These are phyloP conservation scores for Boletus barrowsii DNA, from an alignment of 768 basidiomycete species.

Conservation along the genomic window DNA sequence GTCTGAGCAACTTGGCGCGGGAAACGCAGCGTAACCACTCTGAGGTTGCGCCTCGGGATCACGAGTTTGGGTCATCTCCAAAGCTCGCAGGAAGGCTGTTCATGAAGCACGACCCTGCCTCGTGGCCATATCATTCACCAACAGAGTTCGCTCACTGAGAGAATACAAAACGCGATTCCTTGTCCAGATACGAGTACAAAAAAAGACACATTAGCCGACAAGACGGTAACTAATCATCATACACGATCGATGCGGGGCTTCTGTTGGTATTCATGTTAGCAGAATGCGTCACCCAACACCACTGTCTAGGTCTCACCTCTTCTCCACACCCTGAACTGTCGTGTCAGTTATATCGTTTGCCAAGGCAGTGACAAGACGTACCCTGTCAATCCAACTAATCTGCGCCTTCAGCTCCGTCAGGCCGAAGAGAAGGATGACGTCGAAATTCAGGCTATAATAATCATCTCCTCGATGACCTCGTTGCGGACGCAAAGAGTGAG, in stretches of 20 bases:
- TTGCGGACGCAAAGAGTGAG: not conserved
- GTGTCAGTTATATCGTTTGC: not conserved
- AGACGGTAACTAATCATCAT: conserved; percentile 7
- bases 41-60: no score
- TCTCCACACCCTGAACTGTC: conserved; percentile 14
- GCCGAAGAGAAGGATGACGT: conserved; percentile 40
- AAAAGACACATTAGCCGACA: no score
- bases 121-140: no score
- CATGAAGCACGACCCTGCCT: no score
- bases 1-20: no score
- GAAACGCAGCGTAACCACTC: no score
- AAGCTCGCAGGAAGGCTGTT: no score
- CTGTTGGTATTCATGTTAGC: conserved; percentile 4
- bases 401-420: conserved; percentile 45
- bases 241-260: conserved; percentile 21
- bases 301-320: conserved; percentile 2
- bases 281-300: not conserved
- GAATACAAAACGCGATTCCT: no score
- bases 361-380: not conserved
- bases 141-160: no score
- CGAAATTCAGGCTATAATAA: conserved; percentile 23
- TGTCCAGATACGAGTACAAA: no score
- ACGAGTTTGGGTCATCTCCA: no score
- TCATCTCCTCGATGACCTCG: not conserved
- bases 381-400: conserved; percentile 38